Base-by-base conservation (phyloP, 2,329 filamentous ascomycete genomes). In the Phoma sp. region DNA sequence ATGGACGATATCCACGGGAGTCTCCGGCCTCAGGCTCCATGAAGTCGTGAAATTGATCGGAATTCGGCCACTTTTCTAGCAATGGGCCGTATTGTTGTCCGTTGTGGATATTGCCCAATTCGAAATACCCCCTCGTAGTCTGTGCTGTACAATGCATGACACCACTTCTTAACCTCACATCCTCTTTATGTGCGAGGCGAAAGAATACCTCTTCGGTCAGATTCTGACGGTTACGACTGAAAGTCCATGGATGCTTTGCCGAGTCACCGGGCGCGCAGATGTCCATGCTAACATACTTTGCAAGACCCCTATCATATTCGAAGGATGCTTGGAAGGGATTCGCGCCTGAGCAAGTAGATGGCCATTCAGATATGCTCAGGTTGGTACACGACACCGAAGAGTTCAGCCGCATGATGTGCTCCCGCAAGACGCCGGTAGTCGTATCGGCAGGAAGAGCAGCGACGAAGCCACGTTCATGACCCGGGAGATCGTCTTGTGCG, bases 41-140 rank as follows among this genome's bases (percentile, higher is more conserved):
- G 7, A 14, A 49, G 13, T 49, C 47, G 25, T 49, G 23, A 18
- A n/a, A 49, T 10, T 43, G 47, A 23, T 35, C 35, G 30, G 8
- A 3, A n/a, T 23, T 27, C 7, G 48, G 36, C 61, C 61, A 61
- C 10, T 47, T 37, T 4, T 59, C 35, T 30, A 61, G 35, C 9
- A 63, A 33, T 1, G 46, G 46, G 7, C 58, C 49, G 24, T 50
- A 46, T 9, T 18, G 27, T 3, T 30, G 25, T 13, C 45, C 47
- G 32, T 47, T 60, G 2, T 49, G 36, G 9, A 25, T 29, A 22
- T 62, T 62, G 3, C 59, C 57, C 3, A 64, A 39, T 24, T 61
- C 61, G n/a, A 64, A 64, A 23, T 60, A 64, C 2, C 59, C 59
- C n/a, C 61, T 52, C 3, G 57, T 55, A 1, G 61, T 61, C 13